These are phyloP conservation scores for Russula vinacea DNA, from an alignment of 768 basidiomycete species.

Conservation along the genomic window DNA sequence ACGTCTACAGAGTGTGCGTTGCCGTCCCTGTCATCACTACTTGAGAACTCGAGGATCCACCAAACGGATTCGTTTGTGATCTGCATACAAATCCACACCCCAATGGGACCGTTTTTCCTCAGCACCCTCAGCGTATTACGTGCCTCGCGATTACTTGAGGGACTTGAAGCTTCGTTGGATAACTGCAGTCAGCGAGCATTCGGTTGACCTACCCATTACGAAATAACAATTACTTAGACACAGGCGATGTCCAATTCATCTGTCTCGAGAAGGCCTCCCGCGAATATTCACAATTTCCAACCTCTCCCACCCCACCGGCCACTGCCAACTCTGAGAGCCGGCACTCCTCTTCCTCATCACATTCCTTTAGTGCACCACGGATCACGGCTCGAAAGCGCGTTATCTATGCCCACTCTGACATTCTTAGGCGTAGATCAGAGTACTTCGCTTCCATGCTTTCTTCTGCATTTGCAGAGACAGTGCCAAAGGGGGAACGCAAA, in stretches of 20 bases:
- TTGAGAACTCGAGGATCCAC: constrained; percentile 55
- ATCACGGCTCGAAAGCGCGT: constrained; percentile 64
- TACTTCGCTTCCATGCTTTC: constrained; percentile 75
- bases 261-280: constrained; percentile 56
- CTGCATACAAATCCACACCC: constrained; percentile 71
- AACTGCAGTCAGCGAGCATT: constrained; percentile 52
- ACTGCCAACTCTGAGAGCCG: constrained; percentile 37
- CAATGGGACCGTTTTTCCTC: constrained; percentile 53
- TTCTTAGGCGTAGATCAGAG: constrained; percentile 68
- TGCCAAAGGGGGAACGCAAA: constrained; percentile 49
- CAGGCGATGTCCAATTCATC: constrained; percentile 74
- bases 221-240: constrained; percentile 42
- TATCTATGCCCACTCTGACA: constrained; percentile 77
- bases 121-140: constrained; percentile 63
- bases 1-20: constrained; percentile 53
- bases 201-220: neutral
- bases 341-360: constrained; percentile 44
- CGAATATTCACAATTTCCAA: constrained; percentile 32
- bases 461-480: constrained; percentile 65
- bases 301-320: constrained; percentile 35
- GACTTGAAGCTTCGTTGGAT: constrained; percentile 67
- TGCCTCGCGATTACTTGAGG: constrained; percentile 65
- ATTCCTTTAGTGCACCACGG: constrained; percentile 43
- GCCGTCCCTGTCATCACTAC: constrained; percentile 56
- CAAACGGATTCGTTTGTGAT: constrained; percentile 69